Percentiles rank a stretch among this genome's conserved stretches.
Conservation (phyloP, 768 basidiomycete genomes). For the Lactarius evosmus region DNA sequence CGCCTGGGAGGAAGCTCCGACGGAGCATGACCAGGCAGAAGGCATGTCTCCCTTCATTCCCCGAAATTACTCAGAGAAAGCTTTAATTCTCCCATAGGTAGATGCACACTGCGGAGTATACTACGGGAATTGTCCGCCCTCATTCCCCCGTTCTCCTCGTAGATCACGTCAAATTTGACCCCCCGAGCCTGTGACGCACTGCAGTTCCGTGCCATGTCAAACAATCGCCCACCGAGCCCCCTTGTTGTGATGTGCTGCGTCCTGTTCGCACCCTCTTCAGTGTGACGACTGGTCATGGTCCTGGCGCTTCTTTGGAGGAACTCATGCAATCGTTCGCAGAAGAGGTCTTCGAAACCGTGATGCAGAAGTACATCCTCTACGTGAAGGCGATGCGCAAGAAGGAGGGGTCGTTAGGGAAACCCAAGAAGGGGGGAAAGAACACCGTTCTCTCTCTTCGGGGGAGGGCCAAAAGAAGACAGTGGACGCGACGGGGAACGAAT, state of each 20-base stretch:
- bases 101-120: slow-evolving; percentile 55
- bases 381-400: slow-evolving; percentile 86
- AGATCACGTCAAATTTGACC: slow-evolving; percentile 67
- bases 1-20: slow-evolving; percentile 39
- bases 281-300: slow-evolving; percentile 52
- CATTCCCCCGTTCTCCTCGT: slow-evolving; percentile 56
- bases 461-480: slow-evolving; percentile 56
- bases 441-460: slow-evolving; percentile 77
- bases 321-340: slow-evolving; percentile 50
- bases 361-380: slow-evolving; percentile 67
- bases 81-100: slow-evolving; percentile 31
- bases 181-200: slow-evolving; percentile 84
- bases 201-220: slow-evolving; percentile 84
- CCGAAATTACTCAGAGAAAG: background rate
- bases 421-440: slow-evolving; percentile 85
- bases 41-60: slow-evolving; percentile 39
- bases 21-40: slow-evolving; percentile 42
- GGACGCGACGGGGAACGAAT: slow-evolving; percentile 88
- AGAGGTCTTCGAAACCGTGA: slow-evolving; percentile 69
- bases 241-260: slow-evolving; percentile 80
- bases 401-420: slow-evolving; percentile 79
- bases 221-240: slow-evolving; percentile 73
- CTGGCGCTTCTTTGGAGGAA: slow-evolving; percentile 55
- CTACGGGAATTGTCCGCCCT: slow-evolving; percentile 49
- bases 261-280: slow-evolving; percentile 77